Evolutionary conservation across 768 basidiomycete genomes (phyloP).

Genomic region (Floccularia luteovirens): DNA sequence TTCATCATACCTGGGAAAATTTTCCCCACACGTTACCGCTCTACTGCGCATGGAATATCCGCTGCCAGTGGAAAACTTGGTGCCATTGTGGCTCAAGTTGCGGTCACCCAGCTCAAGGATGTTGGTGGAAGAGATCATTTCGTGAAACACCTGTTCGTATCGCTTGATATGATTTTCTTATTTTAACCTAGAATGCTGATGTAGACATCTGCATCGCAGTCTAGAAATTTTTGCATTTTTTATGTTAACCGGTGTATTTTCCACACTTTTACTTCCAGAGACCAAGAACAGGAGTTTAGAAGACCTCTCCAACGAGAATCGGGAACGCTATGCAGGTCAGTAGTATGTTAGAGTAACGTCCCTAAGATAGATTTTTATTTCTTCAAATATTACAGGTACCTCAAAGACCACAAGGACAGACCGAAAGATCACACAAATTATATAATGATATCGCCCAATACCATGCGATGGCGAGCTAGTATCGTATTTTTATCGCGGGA

Average conservation of each 20-base stretch:
- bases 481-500: neutral
- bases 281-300: slow-evolving; percentile 64
- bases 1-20: slow-evolving; percentile 78
- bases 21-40: slow-evolving; percentile 86
- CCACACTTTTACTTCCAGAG: slow-evolving; percentile 75
- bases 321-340: slow-evolving; percentile 48
- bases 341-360: slow-evolving; percentile 2
- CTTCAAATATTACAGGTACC: too few relatives aligned
- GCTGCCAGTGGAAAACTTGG: slow-evolving; percentile 82
- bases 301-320: slow-evolving; percentile 67
- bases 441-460: too few relatives aligned
- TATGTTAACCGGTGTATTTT: slow-evolving; percentile 81
- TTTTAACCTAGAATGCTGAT: neutral
- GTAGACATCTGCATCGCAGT: slow-evolving; percentile 19
- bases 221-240: slow-evolving; percentile 79
- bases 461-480: neutral
- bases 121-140: slow-evolving; percentile 58
- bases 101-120: slow-evolving; percentile 61
- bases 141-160: slow-evolving; percentile 60
- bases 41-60: slow-evolving; percentile 78
- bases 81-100: slow-evolving; percentile 75
- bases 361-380: neutral
- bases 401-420: too few relatives aligned
- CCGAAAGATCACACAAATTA: too few relatives aligned
- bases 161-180: neutral